Conservation (phyloP, 2,329 filamentous ascomycete species). For the Fusarium ramigenum region DNA sequence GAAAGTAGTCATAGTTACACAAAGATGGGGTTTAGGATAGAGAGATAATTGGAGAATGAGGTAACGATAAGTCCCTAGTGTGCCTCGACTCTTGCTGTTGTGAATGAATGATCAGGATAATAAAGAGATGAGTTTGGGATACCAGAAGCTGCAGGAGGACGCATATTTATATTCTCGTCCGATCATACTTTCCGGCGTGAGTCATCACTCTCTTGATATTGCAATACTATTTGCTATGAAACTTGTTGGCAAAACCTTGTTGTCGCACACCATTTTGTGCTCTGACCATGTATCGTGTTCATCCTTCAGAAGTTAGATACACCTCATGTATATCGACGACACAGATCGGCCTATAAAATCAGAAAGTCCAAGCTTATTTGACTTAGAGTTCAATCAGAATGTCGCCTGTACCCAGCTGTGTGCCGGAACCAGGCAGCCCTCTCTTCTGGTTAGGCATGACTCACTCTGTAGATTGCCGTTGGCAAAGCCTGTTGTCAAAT, state of each 20-base stretch:
- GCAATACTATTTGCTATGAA: neutral
- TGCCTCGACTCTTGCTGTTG: neutral
- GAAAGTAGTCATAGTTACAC: neutral
- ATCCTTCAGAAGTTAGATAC: neutral
- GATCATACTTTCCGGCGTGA: neutral
- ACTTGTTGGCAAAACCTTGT: neutral
- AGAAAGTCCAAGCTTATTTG: neutral
- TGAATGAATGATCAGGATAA: neutral
- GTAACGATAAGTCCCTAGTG: neutral
- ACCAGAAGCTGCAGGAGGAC: neutral
- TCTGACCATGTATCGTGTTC: neutral
- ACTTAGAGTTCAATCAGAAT: neutral
- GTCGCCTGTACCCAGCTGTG: neutral
- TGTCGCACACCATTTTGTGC: neutral
- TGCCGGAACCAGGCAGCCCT: neutral
- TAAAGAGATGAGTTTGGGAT: neutral
- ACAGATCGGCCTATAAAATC: neutral
- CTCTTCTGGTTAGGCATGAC: neutral
- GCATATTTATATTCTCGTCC: neutral
- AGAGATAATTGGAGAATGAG: neutral
- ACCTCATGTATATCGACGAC: neutral
- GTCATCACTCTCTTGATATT: neutral
- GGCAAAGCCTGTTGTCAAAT: neutral
- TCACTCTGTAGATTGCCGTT: neutral
- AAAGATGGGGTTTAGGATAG: accelerated